Conservation (phyloP, 331 rosid species). For the Phaseolus coccineus region DNA sequence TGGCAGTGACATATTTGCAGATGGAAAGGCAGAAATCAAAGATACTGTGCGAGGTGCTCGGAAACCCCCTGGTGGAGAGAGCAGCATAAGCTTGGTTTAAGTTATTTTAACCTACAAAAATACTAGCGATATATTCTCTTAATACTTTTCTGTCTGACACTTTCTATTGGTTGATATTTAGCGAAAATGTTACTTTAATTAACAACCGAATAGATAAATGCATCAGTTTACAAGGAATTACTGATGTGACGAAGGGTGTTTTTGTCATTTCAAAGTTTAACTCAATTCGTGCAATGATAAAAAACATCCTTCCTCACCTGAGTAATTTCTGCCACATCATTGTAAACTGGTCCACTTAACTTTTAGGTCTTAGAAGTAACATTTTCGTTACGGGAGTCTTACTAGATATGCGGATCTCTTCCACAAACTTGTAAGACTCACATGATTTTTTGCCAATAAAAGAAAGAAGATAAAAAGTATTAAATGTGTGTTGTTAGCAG, state of each 20-base stretch:
- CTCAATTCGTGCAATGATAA: too few species aligned
- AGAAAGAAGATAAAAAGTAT: not conserved
- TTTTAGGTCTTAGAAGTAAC: too few species aligned
- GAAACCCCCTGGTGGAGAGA: constrained; percentile 88
- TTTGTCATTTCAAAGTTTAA: too few species aligned
- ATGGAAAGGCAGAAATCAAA: constrained; percentile 71
- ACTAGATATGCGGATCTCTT: not conserved
- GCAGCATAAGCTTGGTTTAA: constrained; percentile 84
- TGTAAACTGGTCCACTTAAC: too few species aligned
- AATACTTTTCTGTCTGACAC: constrained; percentile 2
- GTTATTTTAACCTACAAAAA: constrained; percentile 19
- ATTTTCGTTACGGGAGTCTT: too few species aligned
- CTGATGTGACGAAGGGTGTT: too few species aligned
- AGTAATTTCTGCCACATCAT: too few species aligned
- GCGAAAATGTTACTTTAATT: too few species aligned
- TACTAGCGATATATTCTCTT: not conserved
- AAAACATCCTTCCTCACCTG: too few species aligned
- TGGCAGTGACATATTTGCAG: constrained; percentile 87
- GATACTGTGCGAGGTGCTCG: constrained; percentile 82
- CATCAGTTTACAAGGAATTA: too few species aligned
- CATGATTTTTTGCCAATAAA: not conserved
- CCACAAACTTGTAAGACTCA: not conserved
- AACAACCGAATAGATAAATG: too few species aligned
- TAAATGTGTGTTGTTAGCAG: not conserved
- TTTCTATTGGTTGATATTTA: not conserved